phyloP scores from a whole-genome alignment of 2,329 filamentous ascomycete genomes.

The Aspergillus ruber region DNA sequence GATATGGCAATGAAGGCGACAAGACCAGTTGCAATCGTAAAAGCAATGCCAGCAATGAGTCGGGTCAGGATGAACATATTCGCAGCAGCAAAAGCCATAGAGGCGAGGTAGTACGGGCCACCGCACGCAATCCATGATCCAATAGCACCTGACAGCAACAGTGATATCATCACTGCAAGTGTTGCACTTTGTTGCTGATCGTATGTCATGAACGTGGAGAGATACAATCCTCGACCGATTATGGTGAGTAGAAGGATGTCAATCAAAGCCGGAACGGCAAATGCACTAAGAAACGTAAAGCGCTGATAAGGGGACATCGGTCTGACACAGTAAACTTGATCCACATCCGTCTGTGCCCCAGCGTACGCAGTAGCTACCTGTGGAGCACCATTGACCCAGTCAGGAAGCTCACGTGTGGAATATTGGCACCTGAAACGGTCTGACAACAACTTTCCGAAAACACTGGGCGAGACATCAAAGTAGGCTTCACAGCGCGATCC shows the following conservation, averaged over 20 bases:
- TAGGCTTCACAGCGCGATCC: slow-evolving; percentile 59
- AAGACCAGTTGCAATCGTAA: slow-evolving; percentile 48
- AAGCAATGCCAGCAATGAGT: slow-evolving; percentile 46
- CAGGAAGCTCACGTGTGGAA: slow-evolving; percentile 42
- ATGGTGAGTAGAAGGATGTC: slow-evolving; percentile 56
- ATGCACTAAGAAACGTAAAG: slow-evolving; percentile 55
- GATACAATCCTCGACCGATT: slow-evolving; percentile 55
- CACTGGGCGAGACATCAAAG: slow-evolving; percentile 50
- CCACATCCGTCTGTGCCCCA: slow-evolving; percentile 48
- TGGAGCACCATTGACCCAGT: slow-evolving; percentile 45
- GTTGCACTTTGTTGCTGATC: slow-evolving; percentile 49
- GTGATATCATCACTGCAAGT: slow-evolving; percentile 52
- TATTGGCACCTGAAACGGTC: slow-evolving; percentile 40
- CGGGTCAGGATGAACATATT: slow-evolving; percentile 52
- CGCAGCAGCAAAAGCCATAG: slow-evolving; percentile 50
- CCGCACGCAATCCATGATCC: slow-evolving; percentile 59
- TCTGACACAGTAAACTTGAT: slow-evolving; percentile 40
- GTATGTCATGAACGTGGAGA: slow-evolving; percentile 51
- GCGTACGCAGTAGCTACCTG: slow-evolving; percentile 48
- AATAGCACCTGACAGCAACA: slow-evolving; percentile 55
- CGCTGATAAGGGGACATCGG: slow-evolving; percentile 43
- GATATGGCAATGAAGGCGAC: slow-evolving; percentile 49
- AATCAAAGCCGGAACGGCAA: slow-evolving; percentile 56
- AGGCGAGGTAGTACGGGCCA: slow-evolving; percentile 56
- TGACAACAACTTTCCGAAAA: slow-evolving; percentile 40